phyloP scores from a whole-genome alignment of 805 yeast genomes.

The Priceomyces medius region DNA sequence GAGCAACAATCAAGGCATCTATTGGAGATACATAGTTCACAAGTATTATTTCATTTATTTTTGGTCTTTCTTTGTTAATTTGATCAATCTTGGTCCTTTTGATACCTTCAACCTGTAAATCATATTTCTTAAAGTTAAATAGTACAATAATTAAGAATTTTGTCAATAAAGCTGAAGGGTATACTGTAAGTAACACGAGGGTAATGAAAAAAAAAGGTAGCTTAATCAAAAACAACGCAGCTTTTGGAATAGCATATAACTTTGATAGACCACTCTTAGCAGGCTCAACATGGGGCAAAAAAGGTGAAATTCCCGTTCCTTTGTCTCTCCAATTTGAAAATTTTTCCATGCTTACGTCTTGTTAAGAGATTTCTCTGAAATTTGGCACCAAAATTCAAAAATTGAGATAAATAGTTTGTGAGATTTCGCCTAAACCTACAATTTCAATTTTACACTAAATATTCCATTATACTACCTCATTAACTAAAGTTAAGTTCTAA shows the following conservation, averaged over 20 bases:
- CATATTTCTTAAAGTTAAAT: constrained; percentile 36
- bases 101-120: constrained; percentile 50
- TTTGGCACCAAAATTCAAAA: neutral
- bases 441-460: constrained; percentile 3
- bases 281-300: constrained; percentile 53
- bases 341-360: constrained; percentile 59
- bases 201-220: constrained; percentile 25
- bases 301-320: constrained; percentile 93
- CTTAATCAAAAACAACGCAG: constrained; percentile 21
- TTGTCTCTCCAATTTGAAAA: constrained; percentile 83
- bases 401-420: too few relatives aligned
- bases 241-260: constrained; percentile 4
- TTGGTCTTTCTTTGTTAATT: constrained; percentile 34
- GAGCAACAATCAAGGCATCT: constrained; percentile 44
- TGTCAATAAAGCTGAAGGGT: constrained; percentile 19
- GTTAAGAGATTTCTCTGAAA: neutral
- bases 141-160: constrained; percentile 21
- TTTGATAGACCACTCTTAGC: constrained; percentile 13
- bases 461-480: constrained; percentile 14
- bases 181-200: constrained; percentile 11
- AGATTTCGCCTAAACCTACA: neutral
- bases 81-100: constrained; percentile 40
- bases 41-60: constrained; percentile 49
- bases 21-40: constrained; percentile 60
- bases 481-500: constrained; percentile 14